phyloP scores from a whole-genome alignment of 768 basidiomycete species.

The Russula sp. region DNA sequence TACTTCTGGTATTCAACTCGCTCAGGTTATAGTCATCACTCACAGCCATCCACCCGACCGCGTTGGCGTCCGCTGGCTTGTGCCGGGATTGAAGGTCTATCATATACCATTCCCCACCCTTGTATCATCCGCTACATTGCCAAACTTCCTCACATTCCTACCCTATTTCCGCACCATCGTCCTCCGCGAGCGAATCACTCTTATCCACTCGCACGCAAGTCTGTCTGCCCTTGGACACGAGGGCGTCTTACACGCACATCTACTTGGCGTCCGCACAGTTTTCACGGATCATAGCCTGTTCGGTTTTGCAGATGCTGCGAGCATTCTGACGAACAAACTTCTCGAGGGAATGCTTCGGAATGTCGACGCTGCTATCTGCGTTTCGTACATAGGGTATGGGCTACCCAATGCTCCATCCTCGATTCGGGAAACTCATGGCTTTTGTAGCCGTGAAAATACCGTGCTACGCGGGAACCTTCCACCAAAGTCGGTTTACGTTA shows the following conservation, averaged over 20 bases:
- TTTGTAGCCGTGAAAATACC: conserved; percentile 91
- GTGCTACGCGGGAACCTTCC: conserved; percentile 75
- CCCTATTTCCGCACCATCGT: conserved; percentile 91
- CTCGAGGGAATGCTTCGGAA: conserved; percentile 82
- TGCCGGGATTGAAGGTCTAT: conserved; percentile 88
- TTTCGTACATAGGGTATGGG: conserved; percentile 90
- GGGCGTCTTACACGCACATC: conserved; percentile 83
- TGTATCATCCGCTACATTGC: conserved; percentile 88
- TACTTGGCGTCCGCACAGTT: conserved; percentile 84
- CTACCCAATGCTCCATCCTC: background rate
- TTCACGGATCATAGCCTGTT: conserved; percentile 98
- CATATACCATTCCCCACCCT: conserved; percentile 88
- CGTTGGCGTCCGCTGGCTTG: conserved; percentile 85
- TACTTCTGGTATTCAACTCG: background rate
- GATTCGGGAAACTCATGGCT: background rate
- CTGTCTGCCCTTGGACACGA: conserved; percentile 91
- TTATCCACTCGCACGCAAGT: conserved; percentile 91
- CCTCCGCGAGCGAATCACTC: conserved; percentile 76
- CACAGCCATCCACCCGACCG: conserved; percentile 86
- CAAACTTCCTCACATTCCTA: conserved; percentile 88
- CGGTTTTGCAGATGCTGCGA: conserved; percentile 95
- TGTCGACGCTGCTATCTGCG: conserved; percentile 93
- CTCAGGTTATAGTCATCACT: conserved; percentile 89
- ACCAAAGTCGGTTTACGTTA: conserved; percentile 74
- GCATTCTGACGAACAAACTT: conserved; percentile 96